phyloP scores from a whole-genome alignment of 371 early-diverging fungal species.

The Umbelopsis sp. region DNA sequence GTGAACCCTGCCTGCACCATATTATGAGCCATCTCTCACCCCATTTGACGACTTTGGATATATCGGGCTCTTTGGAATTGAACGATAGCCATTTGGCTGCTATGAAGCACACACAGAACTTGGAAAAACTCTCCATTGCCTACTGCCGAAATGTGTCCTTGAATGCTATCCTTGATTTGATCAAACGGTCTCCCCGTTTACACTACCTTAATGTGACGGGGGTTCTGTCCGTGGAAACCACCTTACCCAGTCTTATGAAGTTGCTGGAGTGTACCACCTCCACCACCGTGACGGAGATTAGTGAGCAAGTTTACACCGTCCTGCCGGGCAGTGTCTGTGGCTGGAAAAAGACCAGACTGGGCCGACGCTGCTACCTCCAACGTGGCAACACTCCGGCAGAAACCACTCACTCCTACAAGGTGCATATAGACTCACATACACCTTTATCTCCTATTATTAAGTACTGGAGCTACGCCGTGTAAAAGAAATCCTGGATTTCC shows the following conservation, averaged over 20 bases:
- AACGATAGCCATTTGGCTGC: neutral
- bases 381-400: neutral
- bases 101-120: neutral
- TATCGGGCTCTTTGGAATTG: slow-evolving; percentile 7
- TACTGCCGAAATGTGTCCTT: neutral
- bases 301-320: slow-evolving; percentile 3
- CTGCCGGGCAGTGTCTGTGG: slow-evolving; percentile 3
- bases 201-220: slow-evolving; percentile 1
- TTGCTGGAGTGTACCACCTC: slow-evolving; percentile 6
- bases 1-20: neutral
- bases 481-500: neutral
- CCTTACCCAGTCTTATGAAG: slow-evolving; percentile 1
- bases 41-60: neutral
- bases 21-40: neutral
- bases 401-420: neutral
- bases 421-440: neutral
- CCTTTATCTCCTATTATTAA: neutral
- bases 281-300: neutral
- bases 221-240: neutral
- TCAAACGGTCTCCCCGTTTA: slow-evolving; percentile 2
- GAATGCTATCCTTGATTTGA: neutral
- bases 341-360: neutral
- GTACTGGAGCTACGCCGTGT: slow-evolving; percentile 10
- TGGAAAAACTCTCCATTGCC: slow-evolving; percentile 10
- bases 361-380: neutral